These are phyloP conservation scores for Fusarium hostae DNA, from an alignment of 2,329 filamentous ascomycete species.

Conservation along the genomic window DNA sequence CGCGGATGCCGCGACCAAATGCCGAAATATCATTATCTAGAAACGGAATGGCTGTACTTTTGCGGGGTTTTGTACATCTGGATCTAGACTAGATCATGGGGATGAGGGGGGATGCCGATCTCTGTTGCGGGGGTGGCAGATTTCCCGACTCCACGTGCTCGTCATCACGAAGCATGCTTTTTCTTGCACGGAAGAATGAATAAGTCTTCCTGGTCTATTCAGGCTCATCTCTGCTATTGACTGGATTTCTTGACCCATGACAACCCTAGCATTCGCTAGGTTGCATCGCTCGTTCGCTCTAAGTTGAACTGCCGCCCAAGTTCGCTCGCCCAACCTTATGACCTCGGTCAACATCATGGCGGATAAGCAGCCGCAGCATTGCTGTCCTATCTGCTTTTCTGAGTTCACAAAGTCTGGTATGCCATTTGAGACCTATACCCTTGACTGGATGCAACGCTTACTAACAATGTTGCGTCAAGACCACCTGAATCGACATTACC, in stretches of 20 bases:
- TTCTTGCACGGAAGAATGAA: background rate
- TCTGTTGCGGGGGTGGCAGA: constrained; percentile 4
- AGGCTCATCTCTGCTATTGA: no score
- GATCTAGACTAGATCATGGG: background rate
- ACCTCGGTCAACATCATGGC: background rate
- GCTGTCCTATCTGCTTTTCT: background rate
- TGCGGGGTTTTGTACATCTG: background rate
- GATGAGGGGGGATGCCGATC: background rate
- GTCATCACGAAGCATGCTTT: background rate
- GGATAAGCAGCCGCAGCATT: background rate
- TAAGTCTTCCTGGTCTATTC: background rate
- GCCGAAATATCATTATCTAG: background rate
- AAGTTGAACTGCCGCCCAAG: background rate
- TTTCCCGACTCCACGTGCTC: background rate
- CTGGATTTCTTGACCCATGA: background rate
- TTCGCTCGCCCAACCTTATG: no score
- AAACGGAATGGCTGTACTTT: background rate
- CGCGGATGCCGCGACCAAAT: background rate
- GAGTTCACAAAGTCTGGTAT: background rate
- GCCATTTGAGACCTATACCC: fast-evolving
- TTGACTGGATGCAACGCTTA: background rate
- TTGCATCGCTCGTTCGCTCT: background rate
- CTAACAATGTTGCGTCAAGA: background rate
- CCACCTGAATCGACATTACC: background rate
- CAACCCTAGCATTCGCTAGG: background rate